Percentiles rank a stretch among this genome's conserved stretches.
Conservation (phyloP, 2,329 filamentous ascomycete genomes). For the Podosphaera aphanis region DNA sequence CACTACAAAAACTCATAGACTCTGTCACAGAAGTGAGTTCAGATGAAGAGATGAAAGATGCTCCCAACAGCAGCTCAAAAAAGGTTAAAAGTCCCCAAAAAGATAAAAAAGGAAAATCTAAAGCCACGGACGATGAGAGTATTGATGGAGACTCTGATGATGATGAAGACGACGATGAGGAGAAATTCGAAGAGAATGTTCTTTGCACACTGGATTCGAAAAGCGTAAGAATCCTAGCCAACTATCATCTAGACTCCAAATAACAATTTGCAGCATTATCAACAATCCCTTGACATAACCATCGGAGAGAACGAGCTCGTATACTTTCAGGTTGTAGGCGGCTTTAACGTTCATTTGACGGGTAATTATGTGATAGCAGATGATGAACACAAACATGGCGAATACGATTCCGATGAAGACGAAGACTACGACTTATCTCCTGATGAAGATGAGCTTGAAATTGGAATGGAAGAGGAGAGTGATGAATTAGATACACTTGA, state of each 20-base stretch:
- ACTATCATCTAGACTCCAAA: background rate
- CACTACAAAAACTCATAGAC: conserved; percentile 54
- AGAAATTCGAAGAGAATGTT: conserved; percentile 70
- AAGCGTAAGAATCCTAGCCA: conserved; percentile 36
- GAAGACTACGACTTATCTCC: conserved; percentile 64
- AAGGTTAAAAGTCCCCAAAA: too few species aligned
- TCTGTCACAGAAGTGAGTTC: conserved; percentile 37
- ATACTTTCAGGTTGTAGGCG: conserved; percentile 78
- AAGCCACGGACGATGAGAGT: conserved; percentile 25
- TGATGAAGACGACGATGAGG: conserved; percentile 24
- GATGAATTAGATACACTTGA: conserved; percentile 60
- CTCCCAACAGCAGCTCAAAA: conserved; percentile 33
- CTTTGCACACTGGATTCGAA: conserved; percentile 88
- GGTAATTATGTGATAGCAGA: conserved; percentile 78
- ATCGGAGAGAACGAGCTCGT: conserved; percentile 72
- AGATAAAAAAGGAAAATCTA: conserved; percentile 47
- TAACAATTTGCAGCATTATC: conserved; percentile 44
- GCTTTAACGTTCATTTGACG: conserved; percentile 75
- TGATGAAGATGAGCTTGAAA: conserved; percentile 50
- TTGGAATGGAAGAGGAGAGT: conserved; percentile 32
- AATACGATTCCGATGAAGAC: conserved; percentile 37
- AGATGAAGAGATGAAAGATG: conserved; percentile 53
- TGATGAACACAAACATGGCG: conserved; percentile 28
- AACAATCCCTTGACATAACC: conserved; percentile 85
- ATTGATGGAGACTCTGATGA: conserved; percentile 28